phyloP scores from a whole-genome alignment of 1,284 basidiomycete genomes.

The Ganoderma meredithae region DNA sequence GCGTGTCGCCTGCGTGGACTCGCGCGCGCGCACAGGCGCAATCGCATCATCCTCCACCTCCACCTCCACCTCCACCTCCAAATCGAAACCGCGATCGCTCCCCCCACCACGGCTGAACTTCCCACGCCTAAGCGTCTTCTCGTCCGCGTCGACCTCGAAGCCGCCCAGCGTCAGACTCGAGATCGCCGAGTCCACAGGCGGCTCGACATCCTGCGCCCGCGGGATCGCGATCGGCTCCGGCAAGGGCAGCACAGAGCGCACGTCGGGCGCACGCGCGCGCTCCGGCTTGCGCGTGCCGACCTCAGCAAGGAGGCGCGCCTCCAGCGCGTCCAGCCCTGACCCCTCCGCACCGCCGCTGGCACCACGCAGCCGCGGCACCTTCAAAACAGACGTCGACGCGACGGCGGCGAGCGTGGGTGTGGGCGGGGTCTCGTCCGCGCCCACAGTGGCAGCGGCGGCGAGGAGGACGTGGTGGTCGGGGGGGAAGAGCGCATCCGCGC shows the following conservation, averaged over 20 bases:
- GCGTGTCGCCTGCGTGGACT: conserved; percentile 23
- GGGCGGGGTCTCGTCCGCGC: conserved; percentile 47
- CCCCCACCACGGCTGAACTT: conserved; percentile 37
- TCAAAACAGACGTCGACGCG: conserved; percentile 44
- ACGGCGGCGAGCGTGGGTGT: conserved; percentile 62
- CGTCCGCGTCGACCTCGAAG: conserved; percentile 33
- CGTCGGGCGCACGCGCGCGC: conserved; percentile 49
- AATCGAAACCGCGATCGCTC: conserved; percentile 35
- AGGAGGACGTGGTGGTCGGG: conserved; percentile 16
- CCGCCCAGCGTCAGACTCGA: conserved; percentile 77
- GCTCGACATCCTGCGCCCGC: conserved; percentile 44
- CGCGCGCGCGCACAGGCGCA: conserved; percentile 15
- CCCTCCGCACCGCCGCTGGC: conserved; percentile 5
- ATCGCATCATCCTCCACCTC: not conserved
- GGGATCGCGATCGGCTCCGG: conserved; percentile 49
- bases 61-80: not conserved
- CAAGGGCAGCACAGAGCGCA: conserved; percentile 47
- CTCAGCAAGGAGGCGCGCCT: conserved; percentile 64
- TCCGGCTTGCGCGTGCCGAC: conserved; percentile 69
- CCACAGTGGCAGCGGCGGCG: conserved; percentile 12
- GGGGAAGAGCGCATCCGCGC: conserved; percentile 44
- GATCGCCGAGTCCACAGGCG: conserved; percentile 73
- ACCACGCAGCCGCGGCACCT: conserved; percentile 40
- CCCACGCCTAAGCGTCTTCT: conserved; percentile 33
- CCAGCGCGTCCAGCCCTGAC: conserved; percentile 69